Percentiles rank a stretch among this genome's conserved stretches.
phyloP scores from a whole-genome alignment of 306 rosid species.

The Trifolium fragiferum region DNA sequence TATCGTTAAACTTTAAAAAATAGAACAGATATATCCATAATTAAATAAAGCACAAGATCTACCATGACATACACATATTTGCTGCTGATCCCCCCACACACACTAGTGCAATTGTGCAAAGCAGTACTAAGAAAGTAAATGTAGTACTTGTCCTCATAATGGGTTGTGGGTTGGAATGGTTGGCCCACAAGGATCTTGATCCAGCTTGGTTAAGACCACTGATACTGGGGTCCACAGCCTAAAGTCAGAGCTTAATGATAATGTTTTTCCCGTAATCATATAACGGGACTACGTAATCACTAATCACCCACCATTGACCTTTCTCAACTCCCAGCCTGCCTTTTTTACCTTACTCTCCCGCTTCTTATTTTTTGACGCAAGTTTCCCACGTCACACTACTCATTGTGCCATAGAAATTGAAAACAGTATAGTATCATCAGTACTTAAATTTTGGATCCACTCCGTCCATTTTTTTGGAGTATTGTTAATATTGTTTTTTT shows the following conservation, averaged over 20 bases:
- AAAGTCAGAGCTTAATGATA: constrained; percentile 54
- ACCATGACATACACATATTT: not conserved
- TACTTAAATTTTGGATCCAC: no score
- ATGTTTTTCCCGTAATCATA: constrained; percentile 50
- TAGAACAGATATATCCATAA: no score
- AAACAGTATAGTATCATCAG: no score
- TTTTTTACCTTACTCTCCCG: not conserved
- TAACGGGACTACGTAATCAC: constrained; percentile 6
- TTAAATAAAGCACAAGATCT: no score
- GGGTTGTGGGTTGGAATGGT: constrained; percentile 34
- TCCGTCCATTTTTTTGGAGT: no score
- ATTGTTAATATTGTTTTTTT: no score
- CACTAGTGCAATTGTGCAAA: not conserved
- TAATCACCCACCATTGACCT: constrained; percentile 2
- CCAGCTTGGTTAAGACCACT: constrained; percentile 52
- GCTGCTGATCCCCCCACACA: not conserved
- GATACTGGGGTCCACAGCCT: constrained; percentile 39
- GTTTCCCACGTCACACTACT: not conserved
- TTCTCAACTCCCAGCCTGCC: not conserved
- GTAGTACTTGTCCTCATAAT: not conserved
- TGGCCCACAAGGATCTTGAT: constrained; percentile 61
- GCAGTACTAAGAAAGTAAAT: constrained; percentile 16
- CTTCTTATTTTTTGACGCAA: not conserved
- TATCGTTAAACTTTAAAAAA: no score
- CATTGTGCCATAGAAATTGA: no score